phyloP scores from a whole-genome alignment of 148 eudicot genomes.

The Spergularia marina region DNA sequence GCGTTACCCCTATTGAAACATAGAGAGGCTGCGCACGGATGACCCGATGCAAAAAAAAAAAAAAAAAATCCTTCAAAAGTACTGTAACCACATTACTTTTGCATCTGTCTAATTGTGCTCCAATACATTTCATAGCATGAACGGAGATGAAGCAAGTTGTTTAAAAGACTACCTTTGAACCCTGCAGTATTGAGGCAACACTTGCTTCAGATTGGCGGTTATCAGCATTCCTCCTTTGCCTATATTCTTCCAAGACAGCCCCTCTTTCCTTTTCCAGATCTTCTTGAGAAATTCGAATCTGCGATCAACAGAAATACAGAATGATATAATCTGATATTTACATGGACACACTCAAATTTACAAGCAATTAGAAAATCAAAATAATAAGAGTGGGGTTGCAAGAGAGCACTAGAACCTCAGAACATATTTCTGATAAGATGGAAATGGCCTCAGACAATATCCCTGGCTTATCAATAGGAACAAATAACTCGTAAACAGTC shows the following conservation, averaged over 20 bases:
- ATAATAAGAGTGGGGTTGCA: not conserved
- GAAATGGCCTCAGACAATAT: slow-evolving; percentile 74
- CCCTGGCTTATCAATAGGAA: slow-evolving; percentile 83
- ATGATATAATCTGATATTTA: not conserved
- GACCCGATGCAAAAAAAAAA: too few relatives aligned
- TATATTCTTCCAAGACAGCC: slow-evolving; percentile 76
- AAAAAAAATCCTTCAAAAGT: too few relatives aligned
- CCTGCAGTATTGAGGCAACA: slow-evolving; percentile 52
- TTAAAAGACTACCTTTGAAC: slow-evolving; percentile 50
- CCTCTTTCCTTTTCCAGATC: slow-evolving; percentile 88
- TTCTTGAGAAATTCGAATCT: slow-evolving; percentile 62
- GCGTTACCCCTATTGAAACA: too few relatives aligned
- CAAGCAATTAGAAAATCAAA: not conserved
- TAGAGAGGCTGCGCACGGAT: too few relatives aligned
- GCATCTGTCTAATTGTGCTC: too few relatives aligned
- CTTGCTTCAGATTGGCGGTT: slow-evolving; percentile 65
- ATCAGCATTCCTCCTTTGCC: slow-evolving; percentile 56
- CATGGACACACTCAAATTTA: too few relatives aligned
- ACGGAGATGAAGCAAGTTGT: not conserved
- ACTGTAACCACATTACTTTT: too few relatives aligned
- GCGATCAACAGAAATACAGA: slow-evolving; percentile 4
- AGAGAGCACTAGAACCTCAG: slow-evolving; percentile 45
- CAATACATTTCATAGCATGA: not conserved
- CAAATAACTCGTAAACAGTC: slow-evolving; percentile 75
- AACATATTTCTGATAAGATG: slow-evolving; percentile 69